Evolutionary conservation across 306 rosid species (phyloP).

Genomic region (Mimosa bimucronata): DNA sequence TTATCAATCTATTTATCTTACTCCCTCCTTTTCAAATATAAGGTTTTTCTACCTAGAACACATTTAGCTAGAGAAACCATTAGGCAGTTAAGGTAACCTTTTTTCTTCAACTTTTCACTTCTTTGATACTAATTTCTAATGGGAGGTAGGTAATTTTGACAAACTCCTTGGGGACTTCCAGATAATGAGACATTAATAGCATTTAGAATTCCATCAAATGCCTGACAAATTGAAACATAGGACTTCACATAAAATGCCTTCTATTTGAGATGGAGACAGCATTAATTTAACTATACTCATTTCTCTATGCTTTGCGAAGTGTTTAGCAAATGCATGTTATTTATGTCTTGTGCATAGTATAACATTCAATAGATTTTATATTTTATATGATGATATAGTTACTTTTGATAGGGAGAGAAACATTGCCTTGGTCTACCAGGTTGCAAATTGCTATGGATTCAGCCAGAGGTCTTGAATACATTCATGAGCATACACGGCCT

Average conservation of each 20-base stretch:
- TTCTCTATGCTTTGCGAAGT: neutral
- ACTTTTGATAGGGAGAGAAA: slow-evolving; percentile 59
- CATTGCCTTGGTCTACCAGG: slow-evolving; percentile 80
- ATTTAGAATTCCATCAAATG: too few relatives aligned
- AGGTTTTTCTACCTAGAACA: neutral
- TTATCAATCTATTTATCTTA: neutral
- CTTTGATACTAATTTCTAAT: neutral
- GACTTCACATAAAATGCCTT: neutral
- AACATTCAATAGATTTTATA: neutral
- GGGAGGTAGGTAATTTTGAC: neutral
- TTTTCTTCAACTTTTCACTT: neutral
- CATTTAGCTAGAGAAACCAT: neutral
- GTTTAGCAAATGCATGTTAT: neutral
- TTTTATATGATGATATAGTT: slow-evolving; percentile 16
- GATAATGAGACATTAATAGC: neutral
- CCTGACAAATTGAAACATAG: neutral
- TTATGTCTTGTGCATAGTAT: neutral
- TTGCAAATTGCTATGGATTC: slow-evolving; percentile 72
- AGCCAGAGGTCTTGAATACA: slow-evolving; percentile 77
- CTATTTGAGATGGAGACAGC: neutral
- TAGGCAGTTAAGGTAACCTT: neutral
- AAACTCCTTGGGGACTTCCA: neutral
- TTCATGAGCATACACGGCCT: slow-evolving; percentile 96
- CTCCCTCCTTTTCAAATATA: neutral
- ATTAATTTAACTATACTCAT: neutral